Evolutionary conservation across 116 monocot genomes (phyloP).

Genomic region (Iris pallida): DNA sequence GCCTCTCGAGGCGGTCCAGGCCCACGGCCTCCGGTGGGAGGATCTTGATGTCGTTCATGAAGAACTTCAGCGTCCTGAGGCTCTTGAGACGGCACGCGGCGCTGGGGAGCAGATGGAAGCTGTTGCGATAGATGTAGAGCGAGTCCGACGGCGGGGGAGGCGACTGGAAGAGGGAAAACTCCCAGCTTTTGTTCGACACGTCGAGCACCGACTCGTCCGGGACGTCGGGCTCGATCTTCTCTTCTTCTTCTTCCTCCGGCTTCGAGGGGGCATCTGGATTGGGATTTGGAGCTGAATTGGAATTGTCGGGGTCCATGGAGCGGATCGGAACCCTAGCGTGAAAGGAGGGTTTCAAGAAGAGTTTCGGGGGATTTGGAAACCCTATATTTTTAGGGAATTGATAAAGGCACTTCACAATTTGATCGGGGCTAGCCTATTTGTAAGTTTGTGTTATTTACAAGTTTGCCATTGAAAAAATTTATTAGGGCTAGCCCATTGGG

Average conservation of each 20-base stretch:
- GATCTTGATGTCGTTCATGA: constrained; percentile 52
- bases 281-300: too few relatives aligned
- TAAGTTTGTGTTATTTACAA: too few relatives aligned
- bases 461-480: too few relatives aligned
- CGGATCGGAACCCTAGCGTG: too few relatives aligned
- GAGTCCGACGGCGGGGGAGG: constrained; percentile 13
- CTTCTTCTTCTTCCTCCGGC: constrained; percentile 8
- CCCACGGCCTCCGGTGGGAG: constrained; percentile 47
- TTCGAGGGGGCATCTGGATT: too few relatives aligned
- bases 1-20: constrained; percentile 38
- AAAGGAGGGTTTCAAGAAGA: too few relatives aligned
- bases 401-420: too few relatives aligned
- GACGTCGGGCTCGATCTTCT: not conserved
- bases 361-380: too few relatives aligned
- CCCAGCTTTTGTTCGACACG: constrained; percentile 42
- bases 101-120: constrained; percentile 49
- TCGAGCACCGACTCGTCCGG: constrained; percentile 29
- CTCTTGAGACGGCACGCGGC: constrained; percentile 25
- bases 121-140: constrained; percentile 55
- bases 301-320: too few relatives aligned
- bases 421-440: too few relatives aligned
- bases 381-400: too few relatives aligned
- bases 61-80: constrained; percentile 65
- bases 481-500: too few relatives aligned
- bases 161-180: constrained; percentile 36